Evolutionary conservation across 257 asterid species (phyloP), one percentile per base, ranked within the genome.

Genomic region (Solanum chmielewskii): DNA sequence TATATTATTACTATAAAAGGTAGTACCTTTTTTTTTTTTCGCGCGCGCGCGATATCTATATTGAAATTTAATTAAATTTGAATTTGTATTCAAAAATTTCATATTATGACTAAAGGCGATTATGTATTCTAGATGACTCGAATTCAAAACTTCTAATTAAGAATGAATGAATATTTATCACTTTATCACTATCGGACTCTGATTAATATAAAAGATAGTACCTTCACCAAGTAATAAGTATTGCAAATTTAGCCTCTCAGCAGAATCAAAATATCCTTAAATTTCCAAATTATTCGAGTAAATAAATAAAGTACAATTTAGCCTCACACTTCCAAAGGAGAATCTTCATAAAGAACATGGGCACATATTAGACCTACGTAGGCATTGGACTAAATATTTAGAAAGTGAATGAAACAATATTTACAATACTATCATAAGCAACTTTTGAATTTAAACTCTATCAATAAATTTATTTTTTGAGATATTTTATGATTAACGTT

Each of bases 131-230:
- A 20, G 5, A 4, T 2, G 25, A 59, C 25, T 59, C 25, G 2
- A 59, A 59, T 20, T 2, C 5, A 59, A 8, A 11, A 3, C 12
- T 0, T 20, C 3, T 20, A 4, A 0, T 20, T 20, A 1, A 59
- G 5, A 18, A 59, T 59, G 0, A 59, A 20, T 0, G 1, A 59
- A 20, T 59, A 20, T 3, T 59, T 59, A 59, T 0, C 12, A 59
- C 25, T 59, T 8, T 11, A 59, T 1, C 25, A 59, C 25, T 7
- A 41, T 41, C 44, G 0, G 11, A 59, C 12, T 4, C 5, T 59
- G 2, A 20, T 59, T 8, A 5, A 0, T 81, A 81, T n/a, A 33
- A 49, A 81, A 49, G 85, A 20, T 81, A 81, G 35, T 81, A 49
- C 85, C 69, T 81, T 15, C 69, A 81, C 69, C 85, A 47, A 59